Conservation (phyloP, 306 rosid genomes). For the Carpinus fangiana region DNA sequence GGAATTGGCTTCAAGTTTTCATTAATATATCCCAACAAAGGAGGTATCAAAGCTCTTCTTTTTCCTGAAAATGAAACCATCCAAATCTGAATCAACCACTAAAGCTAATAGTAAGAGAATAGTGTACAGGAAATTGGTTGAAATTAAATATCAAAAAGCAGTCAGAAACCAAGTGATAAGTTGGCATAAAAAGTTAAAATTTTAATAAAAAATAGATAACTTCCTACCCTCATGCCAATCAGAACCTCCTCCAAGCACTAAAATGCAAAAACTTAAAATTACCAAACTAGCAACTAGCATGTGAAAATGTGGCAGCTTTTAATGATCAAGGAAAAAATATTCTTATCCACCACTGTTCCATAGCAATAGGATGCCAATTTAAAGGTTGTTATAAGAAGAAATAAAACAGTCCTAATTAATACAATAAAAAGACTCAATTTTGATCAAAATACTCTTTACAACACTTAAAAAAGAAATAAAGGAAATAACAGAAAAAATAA, state of each 20-base stretch:
- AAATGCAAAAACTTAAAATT: too few relatives aligned
- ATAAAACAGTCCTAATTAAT: background rate
- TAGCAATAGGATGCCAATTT: background rate
- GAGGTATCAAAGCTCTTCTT: constrained; percentile 89
- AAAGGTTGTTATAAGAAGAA: background rate
- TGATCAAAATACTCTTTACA: too few relatives aligned
- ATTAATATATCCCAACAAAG: constrained; percentile 71
- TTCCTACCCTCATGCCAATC: constrained; percentile 83
- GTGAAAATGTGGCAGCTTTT: too few relatives aligned
- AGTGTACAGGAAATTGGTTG: background rate
- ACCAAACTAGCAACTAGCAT: too few relatives aligned
- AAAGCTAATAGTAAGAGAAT: background rate
- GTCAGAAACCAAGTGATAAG: constrained; percentile 1
- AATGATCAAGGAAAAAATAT: too few relatives aligned
- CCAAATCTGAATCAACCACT: background rate
- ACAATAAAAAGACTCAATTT: background rate
- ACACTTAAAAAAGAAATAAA: too few relatives aligned
- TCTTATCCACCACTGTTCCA: too few relatives aligned
- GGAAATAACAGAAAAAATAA: background rate
- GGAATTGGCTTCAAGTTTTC: constrained; percentile 82
- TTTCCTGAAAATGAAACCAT: constrained; percentile 52
- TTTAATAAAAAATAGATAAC: too few relatives aligned
- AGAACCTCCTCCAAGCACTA: constrained; percentile 72
- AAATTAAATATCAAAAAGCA: background rate
- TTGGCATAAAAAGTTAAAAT: too few relatives aligned